phyloP scores from a whole-genome alignment of 2,329 filamentous ascomycete genomes.

The Pseudocercospora macadamiae region DNA sequence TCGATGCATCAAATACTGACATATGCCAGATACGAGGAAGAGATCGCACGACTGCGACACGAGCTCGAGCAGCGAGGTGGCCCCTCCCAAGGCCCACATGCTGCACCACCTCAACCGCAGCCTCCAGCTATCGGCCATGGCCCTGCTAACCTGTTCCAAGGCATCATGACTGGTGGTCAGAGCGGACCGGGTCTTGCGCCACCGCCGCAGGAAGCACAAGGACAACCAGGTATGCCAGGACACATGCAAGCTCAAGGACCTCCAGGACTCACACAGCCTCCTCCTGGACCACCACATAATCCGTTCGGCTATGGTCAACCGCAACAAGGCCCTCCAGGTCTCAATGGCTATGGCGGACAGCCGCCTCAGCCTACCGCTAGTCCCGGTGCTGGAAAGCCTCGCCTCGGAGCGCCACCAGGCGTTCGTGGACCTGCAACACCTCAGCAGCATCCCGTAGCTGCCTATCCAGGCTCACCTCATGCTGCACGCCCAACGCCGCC shows the following conservation, averaged over 20 bases:
- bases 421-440: constrained; percentile 74
- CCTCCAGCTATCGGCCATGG: constrained; percentile 86
- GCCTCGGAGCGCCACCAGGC: constrained; percentile 29
- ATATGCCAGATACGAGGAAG: constrained; percentile 79
- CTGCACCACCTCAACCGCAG: constrained; percentile 78
- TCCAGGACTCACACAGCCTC: constrained; percentile 62
- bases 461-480: constrained; percentile 88
- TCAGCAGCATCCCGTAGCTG: constrained; percentile 84
- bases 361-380: constrained; percentile 83
- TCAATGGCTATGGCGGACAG: constrained; percentile 80
- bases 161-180: constrained; percentile 91
- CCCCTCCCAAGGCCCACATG: constrained; percentile 66
- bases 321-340: constrained; percentile 61
- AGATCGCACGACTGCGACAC: constrained; percentile 80
- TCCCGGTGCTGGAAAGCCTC: constrained; percentile 76
- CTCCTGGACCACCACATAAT: constrained; percentile 65
- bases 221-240: constrained; percentile 57
- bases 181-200: constrained; percentile 79
- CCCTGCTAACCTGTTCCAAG: constrained; percentile 86
- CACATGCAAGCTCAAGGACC: constrained; percentile 77
- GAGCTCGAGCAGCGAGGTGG: constrained; percentile 78
- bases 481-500: constrained; percentile 80
- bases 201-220: constrained; percentile 59
- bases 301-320: constrained; percentile 66
- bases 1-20: constrained; percentile 24